Percentiles rank a stretch among this genome's conserved stretches.
Evolutionary conservation across 2,329 filamentous ascomycete genomes (phyloP).

Genomic region (Neofusicoccum sp.): DNA sequence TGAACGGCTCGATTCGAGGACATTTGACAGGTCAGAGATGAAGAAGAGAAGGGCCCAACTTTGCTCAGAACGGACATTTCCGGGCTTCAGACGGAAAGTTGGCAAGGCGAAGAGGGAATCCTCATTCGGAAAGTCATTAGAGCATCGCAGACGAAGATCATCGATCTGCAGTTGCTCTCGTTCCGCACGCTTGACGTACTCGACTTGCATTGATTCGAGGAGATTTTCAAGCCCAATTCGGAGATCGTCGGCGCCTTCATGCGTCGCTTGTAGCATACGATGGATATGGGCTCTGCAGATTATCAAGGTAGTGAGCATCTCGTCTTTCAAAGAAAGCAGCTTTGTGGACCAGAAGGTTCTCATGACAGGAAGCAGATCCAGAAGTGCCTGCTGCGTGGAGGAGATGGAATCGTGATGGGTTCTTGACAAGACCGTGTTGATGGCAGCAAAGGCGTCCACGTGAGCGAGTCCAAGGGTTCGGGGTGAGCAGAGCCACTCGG

Average conservation of each 20-base stretch:
- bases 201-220: slow-evolving; percentile 67
- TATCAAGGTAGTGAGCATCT: slow-evolving; percentile 70
- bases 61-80: slow-evolving; percentile 29
- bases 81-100: slow-evolving; percentile 35
- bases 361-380: slow-evolving; percentile 67
- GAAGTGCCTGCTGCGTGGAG: slow-evolving; percentile 60
- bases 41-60: slow-evolving; percentile 38
- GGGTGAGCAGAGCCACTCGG: slow-evolving; percentile 62
- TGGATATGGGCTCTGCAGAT: slow-evolving; percentile 50
- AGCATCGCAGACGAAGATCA: slow-evolving; percentile 55
- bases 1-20: slow-evolving; percentile 29
- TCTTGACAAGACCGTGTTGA: slow-evolving; percentile 69
- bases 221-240: slow-evolving; percentile 61
- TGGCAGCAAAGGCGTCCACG: slow-evolving; percentile 68
- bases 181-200: slow-evolving; percentile 72
- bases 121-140: slow-evolving; percentile 30
- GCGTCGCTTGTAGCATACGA: slow-evolving; percentile 31
- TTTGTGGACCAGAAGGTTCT: slow-evolving; percentile 76
- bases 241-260: slow-evolving; percentile 30
- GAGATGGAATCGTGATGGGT: slow-evolving; percentile 67
- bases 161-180: slow-evolving; percentile 74
- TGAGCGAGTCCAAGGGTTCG: slow-evolving; percentile 63
- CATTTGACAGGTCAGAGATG: slow-evolving; percentile 39
- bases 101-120: slow-evolving; percentile 22
- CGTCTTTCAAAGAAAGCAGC: slow-evolving; percentile 65